A percentile compares a stretch with the other conserved stretches of the same genome.
These are phyloP conservation scores for Arbutus unedo DNA, from an alignment of 148 eudicot genomes.

Conservation along the genomic window DNA sequence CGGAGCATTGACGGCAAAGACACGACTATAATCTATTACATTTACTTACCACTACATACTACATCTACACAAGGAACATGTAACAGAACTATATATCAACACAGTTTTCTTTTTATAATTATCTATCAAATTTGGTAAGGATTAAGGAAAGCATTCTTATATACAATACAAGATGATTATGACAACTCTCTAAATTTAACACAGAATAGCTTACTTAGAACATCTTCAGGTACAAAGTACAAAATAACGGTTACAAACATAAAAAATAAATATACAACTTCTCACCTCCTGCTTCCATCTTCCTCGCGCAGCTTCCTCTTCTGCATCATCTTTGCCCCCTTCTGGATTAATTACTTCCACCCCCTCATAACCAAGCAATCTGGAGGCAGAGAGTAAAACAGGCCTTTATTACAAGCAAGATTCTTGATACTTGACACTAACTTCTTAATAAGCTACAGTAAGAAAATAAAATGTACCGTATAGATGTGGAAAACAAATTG, in stretches of 20 bases:
- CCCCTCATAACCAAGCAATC: constrained; percentile 78
- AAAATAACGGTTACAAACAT: not conserved
- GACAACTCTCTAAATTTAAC: not conserved
- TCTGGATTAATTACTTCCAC: constrained; percentile 95
- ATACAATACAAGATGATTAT: not conserved
- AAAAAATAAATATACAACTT: constrained; percentile 5
- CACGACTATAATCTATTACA: not conserved
- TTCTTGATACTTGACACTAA: not conserved
- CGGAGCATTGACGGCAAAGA: not conserved
- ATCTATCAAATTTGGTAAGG: not conserved
- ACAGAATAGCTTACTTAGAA: not conserved
- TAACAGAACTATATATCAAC: not conserved
- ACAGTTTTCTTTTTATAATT: not conserved
- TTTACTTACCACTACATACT: not conserved
- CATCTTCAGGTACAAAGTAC: not conserved
- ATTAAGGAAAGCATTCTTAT: not conserved
- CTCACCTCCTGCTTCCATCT: constrained; percentile 90
- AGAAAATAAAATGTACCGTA: not conserved
- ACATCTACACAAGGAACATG: not conserved
- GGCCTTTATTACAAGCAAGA: not conserved
- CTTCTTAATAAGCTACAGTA: not conserved
- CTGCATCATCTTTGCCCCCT: constrained; percentile 88
- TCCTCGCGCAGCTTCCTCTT: constrained; percentile 88
- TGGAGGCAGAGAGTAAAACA: constrained; percentile 22
- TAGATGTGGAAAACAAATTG: not conserved